Percentiles rank a stretch among this genome's conserved stretches.
phyloP scores from a whole-genome alignment of 1,284 basidiomycete genomes.

The Uromyces viciae-fabae region DNA sequence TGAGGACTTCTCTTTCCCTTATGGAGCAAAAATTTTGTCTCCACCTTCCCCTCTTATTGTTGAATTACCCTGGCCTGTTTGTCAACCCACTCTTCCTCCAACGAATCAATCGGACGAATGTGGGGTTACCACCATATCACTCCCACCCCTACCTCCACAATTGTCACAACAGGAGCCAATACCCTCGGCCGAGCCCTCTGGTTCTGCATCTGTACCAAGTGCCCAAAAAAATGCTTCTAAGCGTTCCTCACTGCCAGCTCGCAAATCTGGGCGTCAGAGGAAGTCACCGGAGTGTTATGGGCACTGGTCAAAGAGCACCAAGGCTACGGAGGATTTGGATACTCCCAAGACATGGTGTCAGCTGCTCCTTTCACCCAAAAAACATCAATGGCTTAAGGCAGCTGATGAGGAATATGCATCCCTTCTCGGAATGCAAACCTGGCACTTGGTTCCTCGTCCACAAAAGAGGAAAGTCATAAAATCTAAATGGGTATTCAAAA shows the following conservation, averaged over 20 bases:
- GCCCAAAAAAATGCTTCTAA: not conserved
- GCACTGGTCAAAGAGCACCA: not conserved
- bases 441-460: not conserved
- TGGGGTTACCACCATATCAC: too few species aligned
- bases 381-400: not conserved
- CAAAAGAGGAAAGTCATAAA: not conserved
- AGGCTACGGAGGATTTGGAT: not conserved
- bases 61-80: too few species aligned
- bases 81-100: too few species aligned
- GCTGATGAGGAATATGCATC: not conserved
- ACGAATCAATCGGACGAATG: too few species aligned
- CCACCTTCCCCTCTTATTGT: too few species aligned
- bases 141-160: too few species aligned
- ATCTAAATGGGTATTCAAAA: slow-evolving; percentile 23
- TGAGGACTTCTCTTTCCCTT: too few species aligned
- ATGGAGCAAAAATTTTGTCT: too few species aligned
- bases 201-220: not conserved
- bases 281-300: not conserved
- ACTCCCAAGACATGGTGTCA: not conserved
- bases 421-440: not conserved
- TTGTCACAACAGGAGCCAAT: too few species aligned
- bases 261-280: not conserved
- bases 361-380: not conserved
- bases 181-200: too few species aligned
- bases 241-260: not conserved